Base-by-base conservation (phyloP, 1,284 basidiomycete species). In the Apiotrichum veenhuisii region DNA sequence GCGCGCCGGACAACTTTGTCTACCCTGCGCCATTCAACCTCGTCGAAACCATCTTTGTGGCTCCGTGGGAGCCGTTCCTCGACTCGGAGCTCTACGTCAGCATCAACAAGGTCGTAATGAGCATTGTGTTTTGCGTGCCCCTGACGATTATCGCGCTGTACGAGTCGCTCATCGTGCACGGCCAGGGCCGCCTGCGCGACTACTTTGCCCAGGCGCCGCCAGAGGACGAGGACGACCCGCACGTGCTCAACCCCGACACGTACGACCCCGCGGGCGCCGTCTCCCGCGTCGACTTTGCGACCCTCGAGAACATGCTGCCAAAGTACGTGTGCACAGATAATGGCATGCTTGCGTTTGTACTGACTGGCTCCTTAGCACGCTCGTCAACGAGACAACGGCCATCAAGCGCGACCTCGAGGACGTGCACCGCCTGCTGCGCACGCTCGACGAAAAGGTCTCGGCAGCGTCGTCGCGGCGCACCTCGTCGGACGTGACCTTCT, bases 21-120 rank as follows among this genome's bases (percentile, higher is more conserved):
- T 82, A 74, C 64, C 70, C 33, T 58, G 68, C 48, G 22, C 36
- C 40, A 0, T 82, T 95, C 81, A 97, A 96, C 71, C 30, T 46
- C 14, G 44, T 91, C 94, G 89, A 92, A n/a, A 46, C 25, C 15
- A 20, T 46, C 27, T 46, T 69, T 43, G 26, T 73, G 40, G 51
- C 72, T 10, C 61, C 72, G 0, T 40, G 43, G 9, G 51, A 59
- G 44, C n/a, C 26, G 9, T 46, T 11, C 26, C 17, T 46, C 17
- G 26, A 30, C 26, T 12, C 44, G 17, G 47, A 57, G 54, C 53
- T 33, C 4, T 72, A 75, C 59, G 65, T 66, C 44, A 18, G 85
- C 82, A 74, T 93, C 59, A 96, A 95, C 75, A 84, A 86, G 48
- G 71, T 80, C 63, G 79, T 91, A 46, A 91, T 96, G 90, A 75